Percentiles rank a stretch among this genome's conserved stretches.
Conservation (phyloP, 2,329 filamentous ascomycete species). For the Phaeophleospora eucalypticola region DNA sequence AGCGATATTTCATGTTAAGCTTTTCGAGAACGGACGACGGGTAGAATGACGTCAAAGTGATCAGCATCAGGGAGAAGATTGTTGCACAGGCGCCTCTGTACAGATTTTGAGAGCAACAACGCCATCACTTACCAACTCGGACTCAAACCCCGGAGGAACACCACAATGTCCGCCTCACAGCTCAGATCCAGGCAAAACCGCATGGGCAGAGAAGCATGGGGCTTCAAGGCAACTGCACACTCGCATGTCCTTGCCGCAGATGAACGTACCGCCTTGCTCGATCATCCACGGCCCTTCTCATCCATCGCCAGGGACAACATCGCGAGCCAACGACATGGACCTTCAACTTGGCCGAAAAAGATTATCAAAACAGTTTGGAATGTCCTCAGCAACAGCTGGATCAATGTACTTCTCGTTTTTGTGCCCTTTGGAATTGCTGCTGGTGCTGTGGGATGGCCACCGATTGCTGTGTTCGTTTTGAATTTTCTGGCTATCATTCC, state of each 20-base stretch:
- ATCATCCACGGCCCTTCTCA: background rate
- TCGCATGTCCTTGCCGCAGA: background rate
- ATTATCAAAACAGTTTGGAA: slow-evolving; percentile 9
- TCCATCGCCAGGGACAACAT: background rate
- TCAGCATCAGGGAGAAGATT: no score
- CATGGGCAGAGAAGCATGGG: background rate
- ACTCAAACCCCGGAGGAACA: no score
- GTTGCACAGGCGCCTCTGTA: no score
- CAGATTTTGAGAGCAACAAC: no score
- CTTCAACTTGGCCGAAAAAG: slow-evolving; percentile 2
- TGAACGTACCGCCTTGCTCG: background rate
- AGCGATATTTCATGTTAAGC: no score
- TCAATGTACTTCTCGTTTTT: slow-evolving; percentile 68
- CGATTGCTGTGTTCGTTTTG: slow-evolving; percentile 57
- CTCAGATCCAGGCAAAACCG: background rate
- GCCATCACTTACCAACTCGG: no score
- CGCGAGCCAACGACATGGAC: background rate
- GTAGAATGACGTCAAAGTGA: no score
- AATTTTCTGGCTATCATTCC: slow-evolving; percentile 80
- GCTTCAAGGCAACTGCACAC: background rate
- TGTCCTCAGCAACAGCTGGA: slow-evolving; percentile 47
- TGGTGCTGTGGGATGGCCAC: slow-evolving; percentile 58
- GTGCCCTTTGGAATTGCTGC: slow-evolving; percentile 69
- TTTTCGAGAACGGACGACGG: no score
- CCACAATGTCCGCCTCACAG: background rate